Evolutionary conservation across 2,329 filamentous ascomycete genomes (phyloP).

Genomic region (Drechmeria coniospora): DNA sequence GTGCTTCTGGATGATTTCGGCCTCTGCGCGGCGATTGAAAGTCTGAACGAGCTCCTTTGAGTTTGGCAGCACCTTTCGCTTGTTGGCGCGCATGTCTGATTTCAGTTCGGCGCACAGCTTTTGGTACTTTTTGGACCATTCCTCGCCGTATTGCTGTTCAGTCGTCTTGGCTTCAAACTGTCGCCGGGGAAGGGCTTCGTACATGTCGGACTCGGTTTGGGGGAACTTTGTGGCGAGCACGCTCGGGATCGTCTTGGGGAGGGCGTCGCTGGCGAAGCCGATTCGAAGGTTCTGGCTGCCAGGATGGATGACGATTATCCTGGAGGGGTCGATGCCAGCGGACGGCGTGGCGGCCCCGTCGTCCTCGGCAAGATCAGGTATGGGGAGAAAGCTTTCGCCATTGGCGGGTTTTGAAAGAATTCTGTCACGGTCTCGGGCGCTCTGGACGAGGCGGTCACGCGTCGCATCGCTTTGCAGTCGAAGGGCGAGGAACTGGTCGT

Average conservation of each 20-base stretch:
- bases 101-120: slow-evolving; percentile 80
- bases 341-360: slow-evolving; percentile 38
- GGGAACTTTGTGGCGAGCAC: slow-evolving; percentile 67
- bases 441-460: slow-evolving; percentile 69
- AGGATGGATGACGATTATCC: slow-evolving; percentile 86
- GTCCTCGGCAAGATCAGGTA: slow-evolving; percentile 43
- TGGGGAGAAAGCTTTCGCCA: slow-evolving; percentile 45
- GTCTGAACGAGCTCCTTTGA: slow-evolving; percentile 92
- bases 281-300: slow-evolving; percentile 93
- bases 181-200: slow-evolving; percentile 60
- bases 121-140: slow-evolving; percentile 59
- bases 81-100: slow-evolving; percentile 79
- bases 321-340: slow-evolving; percentile 60
- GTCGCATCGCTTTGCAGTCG: slow-evolving; percentile 79
- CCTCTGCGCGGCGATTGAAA: slow-evolving; percentile 72
- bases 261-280: slow-evolving; percentile 84
- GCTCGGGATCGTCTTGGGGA: slow-evolving; percentile 91
- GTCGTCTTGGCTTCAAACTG: slow-evolving; percentile 45
- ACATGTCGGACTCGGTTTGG: slow-evolving; percentile 69
- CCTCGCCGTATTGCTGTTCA: slow-evolving; percentile 79
- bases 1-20: slow-evolving; percentile 81
- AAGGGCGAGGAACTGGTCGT: slow-evolving; percentile 86
- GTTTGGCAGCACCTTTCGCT: slow-evolving; percentile 90
- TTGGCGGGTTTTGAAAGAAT: slow-evolving; percentile 62
- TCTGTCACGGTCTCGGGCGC: slow-evolving; percentile 75